Evolutionary conservation across 2,329 filamentous ascomycete genomes (phyloP).

Genomic region (Trichoderma brevicompactum): DNA sequence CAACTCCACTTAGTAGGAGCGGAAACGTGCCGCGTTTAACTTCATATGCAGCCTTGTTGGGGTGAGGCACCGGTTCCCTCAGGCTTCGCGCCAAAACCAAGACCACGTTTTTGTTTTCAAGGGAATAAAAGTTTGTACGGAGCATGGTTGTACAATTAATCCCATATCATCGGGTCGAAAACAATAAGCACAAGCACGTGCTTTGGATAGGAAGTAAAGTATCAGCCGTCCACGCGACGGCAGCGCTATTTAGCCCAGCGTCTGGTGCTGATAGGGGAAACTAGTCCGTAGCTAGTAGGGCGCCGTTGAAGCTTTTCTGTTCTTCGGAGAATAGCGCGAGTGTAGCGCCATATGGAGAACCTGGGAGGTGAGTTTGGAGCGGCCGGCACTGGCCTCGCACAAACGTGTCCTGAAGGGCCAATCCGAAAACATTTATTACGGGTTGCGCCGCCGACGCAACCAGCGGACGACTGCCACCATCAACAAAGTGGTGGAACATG

Average conservation of each 20-base stretch:
- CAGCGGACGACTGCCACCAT: background rate
- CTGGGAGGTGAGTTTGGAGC: constrained; percentile 9
- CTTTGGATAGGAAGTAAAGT: background rate
- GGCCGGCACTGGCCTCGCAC: constrained; percentile 12
- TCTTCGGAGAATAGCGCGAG: constrained; percentile 25
- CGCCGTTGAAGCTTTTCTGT: constrained; percentile 17
- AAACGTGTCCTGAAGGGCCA: constrained; percentile 10
- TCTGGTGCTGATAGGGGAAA: constrained; percentile 11
- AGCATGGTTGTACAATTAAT: background rate
- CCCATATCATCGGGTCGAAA: too few species aligned
- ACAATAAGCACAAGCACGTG: constrained; percentile 11
- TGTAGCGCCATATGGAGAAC: constrained; percentile 21
- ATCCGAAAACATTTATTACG: constrained; percentile 3
- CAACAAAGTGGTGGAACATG: background rate
- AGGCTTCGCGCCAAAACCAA: background rate
- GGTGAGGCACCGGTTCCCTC: constrained; percentile 3
- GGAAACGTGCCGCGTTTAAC: background rate
- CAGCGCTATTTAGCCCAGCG: background rate
- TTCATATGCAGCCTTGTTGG: constrained; percentile 25
- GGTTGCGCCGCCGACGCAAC: constrained; percentile 15
- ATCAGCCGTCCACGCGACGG: constrained; percentile 4
- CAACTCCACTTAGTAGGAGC: background rate
- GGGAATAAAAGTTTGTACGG: background rate
- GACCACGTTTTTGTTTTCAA: too few species aligned
- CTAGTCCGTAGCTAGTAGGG: constrained; percentile 11